Base-by-base conservation (phyloP, 2,329 filamentous ascomycete species). In the Arthrinium puccinioides region DNA sequence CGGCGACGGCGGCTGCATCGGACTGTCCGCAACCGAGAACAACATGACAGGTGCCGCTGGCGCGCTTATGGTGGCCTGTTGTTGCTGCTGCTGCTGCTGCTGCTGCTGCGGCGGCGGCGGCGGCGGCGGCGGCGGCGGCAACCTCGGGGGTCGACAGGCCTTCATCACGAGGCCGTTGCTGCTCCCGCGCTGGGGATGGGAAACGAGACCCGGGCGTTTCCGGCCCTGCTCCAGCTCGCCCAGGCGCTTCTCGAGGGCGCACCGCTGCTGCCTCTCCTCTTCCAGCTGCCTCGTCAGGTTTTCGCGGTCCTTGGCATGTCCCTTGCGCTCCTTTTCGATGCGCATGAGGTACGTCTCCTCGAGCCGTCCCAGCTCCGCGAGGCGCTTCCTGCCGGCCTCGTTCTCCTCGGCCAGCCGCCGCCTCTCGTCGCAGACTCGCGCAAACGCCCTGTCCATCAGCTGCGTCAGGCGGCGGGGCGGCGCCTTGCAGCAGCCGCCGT, bases 401-500 rank as follows among this genome's bases (percentile, higher is more conserved):
- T 60, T 57, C 23, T 63, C 59, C 4, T 47, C 47, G 24, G 47
- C 49, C 8, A 67, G 21, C 3, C 43, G 40, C 26, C 51, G 36
- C 5, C 44, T 39, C 33, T 54, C 52, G 13, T 48, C 44, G 1
- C 42, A 43, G 3, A 45, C 46, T 10, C 60, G 32, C 25, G 39
- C 48, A 30, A 48, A 51, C 24, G 57, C 59, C 40, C 48, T 54
- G 46, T 69, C 64, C 50, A 63, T 53, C 8, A 53, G 46, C 21
- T 53, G 46, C 4, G 54, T 54, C 24, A 63, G 32, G n/a, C 49
- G 48, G 1, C 49, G 44, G 26, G 43, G 51, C 33, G 60, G 57
- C 45, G 62, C 69, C 24, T 57, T 55, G 48, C 68, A 71, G 45
- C 66, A 70, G 15, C 52, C 47, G 10, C 59, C 57, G 43, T 70